Percentiles rank a stretch among this genome's conserved stretches.
Evolutionary conservation across 2,329 filamentous ascomycete species (phyloP).

Genomic region (Pseudopyricularia cyperi): DNA sequence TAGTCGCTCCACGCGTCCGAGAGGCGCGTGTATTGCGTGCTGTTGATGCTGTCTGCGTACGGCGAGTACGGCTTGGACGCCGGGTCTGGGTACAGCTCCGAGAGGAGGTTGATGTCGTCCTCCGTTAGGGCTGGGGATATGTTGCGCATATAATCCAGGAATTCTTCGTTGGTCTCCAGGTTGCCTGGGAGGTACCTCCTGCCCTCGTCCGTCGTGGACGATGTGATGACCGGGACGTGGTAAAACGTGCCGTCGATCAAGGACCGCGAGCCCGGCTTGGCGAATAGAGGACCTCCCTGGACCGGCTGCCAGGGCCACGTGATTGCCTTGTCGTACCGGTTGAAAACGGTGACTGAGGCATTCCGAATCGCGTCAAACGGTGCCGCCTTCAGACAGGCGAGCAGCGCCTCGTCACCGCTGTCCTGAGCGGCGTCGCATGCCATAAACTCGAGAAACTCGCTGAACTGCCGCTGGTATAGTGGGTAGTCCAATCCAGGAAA

Average conservation of each 20-base stretch:
- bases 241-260: constrained; percentile 14
- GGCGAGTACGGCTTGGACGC: constrained; percentile 14
- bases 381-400: not conserved
- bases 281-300: constrained; percentile 22
- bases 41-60: constrained; percentile 23
- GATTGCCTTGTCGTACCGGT: constrained; percentile 19
- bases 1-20: constrained; percentile 42
- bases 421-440: not conserved
- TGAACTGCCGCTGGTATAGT: not conserved
- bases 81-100: constrained; percentile 27
- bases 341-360: constrained; percentile 13
- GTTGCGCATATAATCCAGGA: constrained; percentile 22
- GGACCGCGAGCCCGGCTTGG: constrained; percentile 12
- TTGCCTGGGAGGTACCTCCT: constrained; percentile 25
- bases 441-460: not conserved
- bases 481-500: constrained; percentile 1
- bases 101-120: constrained; percentile 19
- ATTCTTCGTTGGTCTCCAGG: constrained; percentile 19
- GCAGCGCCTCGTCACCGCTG: not conserved
- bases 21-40: constrained; percentile 36
- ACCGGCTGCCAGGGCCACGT: constrained; percentile 42
- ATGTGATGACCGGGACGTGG: constrained; percentile 25
- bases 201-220: constrained; percentile 29
- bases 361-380: not conserved
- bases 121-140: constrained; percentile 23